These are phyloP conservation scores for Neohortaea acidophila DNA, from an alignment of 495 filamentous ascomycete genomes.

Conservation along the genomic window DNA sequence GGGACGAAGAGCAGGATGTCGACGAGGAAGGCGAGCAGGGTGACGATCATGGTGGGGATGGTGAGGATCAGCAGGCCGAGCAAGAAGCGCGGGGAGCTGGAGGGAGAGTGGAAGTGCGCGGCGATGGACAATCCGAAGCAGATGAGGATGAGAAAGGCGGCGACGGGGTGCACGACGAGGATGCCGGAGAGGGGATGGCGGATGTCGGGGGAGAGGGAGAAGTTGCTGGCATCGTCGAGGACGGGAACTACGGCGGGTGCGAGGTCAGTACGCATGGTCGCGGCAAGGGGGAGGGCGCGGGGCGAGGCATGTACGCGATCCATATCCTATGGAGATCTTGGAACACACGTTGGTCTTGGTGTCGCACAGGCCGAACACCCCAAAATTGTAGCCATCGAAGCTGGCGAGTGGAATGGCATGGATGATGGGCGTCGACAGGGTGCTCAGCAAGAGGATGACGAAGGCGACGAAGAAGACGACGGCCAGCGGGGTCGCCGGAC, in stretches of 20 bases:
- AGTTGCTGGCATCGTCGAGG: constrained; percentile 37
- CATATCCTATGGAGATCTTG: constrained; percentile 70
- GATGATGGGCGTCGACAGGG: constrained; percentile 85
- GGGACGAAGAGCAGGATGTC: constrained; percentile 95
- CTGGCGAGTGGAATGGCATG: constrained; percentile 67
- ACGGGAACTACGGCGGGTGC: no score
- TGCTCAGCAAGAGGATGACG: constrained; percentile 67
- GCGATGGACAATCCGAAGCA: constrained; percentile 65
- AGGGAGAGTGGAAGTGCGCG: constrained; percentile 76
- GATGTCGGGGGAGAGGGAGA: constrained; percentile 57
- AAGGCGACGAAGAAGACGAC: constrained; percentile 77
- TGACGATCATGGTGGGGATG: constrained; percentile 68
- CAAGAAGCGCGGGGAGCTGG: constrained; percentile 85
- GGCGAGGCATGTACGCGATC: constrained; percentile 52
- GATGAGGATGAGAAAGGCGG: constrained; percentile 69
- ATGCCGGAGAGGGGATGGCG: constrained; percentile 80
- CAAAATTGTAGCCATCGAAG: constrained; percentile 63
- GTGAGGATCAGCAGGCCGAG: constrained; percentile 70
- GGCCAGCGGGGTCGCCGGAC: constrained; percentile 84
- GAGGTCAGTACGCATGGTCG: no score
- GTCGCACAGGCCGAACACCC: constrained; percentile 84
- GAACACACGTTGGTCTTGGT: constrained; percentile 38
- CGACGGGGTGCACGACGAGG: constrained; percentile 83
- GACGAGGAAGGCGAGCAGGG: constrained; percentile 77
- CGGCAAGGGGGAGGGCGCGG: no score